Evolutionary conservation across 352 stramenopile genomes (phyloP).

Genomic region (Globisporangium canariense): DNA sequence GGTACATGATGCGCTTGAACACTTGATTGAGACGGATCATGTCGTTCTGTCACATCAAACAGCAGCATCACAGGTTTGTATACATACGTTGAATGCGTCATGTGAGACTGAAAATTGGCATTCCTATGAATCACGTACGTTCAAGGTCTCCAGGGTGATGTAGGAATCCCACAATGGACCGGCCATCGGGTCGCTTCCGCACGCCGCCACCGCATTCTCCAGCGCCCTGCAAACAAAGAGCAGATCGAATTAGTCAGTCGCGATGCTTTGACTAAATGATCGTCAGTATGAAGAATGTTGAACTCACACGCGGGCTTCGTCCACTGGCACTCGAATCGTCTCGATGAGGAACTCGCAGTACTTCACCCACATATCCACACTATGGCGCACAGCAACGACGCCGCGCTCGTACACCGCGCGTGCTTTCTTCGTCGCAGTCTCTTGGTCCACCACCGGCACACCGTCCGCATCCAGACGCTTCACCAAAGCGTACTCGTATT

Average conservation of each 20-base stretch:
- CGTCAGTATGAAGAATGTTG: neutral
- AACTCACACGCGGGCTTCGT: constrained; percentile 58
- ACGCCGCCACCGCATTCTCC: constrained; percentile 52
- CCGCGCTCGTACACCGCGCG: constrained; percentile 66
- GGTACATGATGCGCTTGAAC: constrained; percentile 74
- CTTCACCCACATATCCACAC: constrained; percentile 85
- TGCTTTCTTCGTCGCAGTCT: constrained; percentile 45
- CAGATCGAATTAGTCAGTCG: constrained; percentile 8
- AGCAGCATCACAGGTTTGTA: neutral
- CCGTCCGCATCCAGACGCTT: constrained; percentile 35
- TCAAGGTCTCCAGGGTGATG: constrained; percentile 75
- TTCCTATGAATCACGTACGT: constrained; percentile 29
- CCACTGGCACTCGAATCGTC: constrained; percentile 48
- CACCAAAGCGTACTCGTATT: constrained; percentile 53
- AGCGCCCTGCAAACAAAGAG: constrained; percentile 35
- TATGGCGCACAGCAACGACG: constrained; percentile 56
- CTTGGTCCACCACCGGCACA: constrained; percentile 31
- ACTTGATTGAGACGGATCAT: constrained; percentile 78
- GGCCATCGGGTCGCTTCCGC: constrained; percentile 59
- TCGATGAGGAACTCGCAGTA: constrained; percentile 79
- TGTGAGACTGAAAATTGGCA: neutral
- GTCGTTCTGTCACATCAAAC: constrained; percentile 47
- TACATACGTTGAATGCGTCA: neutral
- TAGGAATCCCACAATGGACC: constrained; percentile 76
- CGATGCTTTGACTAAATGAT: neutral